These are phyloP conservation scores for Aspergillus heteromorphus DNA, from an alignment of 495 filamentous ascomycete species.

Conservation along the genomic window DNA sequence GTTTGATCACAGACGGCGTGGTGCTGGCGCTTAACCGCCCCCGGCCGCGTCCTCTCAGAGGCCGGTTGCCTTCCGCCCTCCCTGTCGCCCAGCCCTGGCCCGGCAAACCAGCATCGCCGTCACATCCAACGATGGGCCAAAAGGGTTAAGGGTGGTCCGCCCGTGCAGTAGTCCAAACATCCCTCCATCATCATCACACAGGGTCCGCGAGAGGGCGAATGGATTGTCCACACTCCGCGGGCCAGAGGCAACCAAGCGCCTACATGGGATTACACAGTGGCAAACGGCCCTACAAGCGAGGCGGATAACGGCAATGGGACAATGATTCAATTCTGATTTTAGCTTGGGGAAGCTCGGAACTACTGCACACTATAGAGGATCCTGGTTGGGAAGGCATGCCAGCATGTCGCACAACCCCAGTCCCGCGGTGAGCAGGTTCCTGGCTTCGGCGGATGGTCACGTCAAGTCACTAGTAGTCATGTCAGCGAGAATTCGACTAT, in stretches of 20 bases:
- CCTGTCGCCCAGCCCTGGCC: background rate
- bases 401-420: slow-evolving; percentile 7
- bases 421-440: background rate
- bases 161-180: slow-evolving; percentile 6
- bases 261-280: background rate
- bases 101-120: slow-evolving; percentile 14
- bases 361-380: slow-evolving; percentile 1
- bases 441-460: background rate
- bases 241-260: background rate
- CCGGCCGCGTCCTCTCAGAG: slow-evolving; percentile 12
- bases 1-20: slow-evolving; percentile 22
- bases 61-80: background rate
- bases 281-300: background rate
- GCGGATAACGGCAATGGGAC: background rate
- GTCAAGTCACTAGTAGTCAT: background rate
- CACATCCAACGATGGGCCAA: slow-evolving; percentile 6
- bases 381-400: slow-evolving; percentile 4
- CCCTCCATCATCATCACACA: too few species aligned
- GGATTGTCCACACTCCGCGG: too few species aligned
- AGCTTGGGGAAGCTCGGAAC: background rate
- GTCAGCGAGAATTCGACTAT: background rate
- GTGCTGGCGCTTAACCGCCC: slow-evolving; percentile 12
- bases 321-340: background rate
- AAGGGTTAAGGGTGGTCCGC: background rate
- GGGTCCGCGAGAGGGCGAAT: slow-evolving; percentile 2